These are phyloP conservation scores for Fusarium floridanum DNA, from an alignment of 2,329 filamentous ascomycete genomes.

Conservation along the genomic window DNA sequence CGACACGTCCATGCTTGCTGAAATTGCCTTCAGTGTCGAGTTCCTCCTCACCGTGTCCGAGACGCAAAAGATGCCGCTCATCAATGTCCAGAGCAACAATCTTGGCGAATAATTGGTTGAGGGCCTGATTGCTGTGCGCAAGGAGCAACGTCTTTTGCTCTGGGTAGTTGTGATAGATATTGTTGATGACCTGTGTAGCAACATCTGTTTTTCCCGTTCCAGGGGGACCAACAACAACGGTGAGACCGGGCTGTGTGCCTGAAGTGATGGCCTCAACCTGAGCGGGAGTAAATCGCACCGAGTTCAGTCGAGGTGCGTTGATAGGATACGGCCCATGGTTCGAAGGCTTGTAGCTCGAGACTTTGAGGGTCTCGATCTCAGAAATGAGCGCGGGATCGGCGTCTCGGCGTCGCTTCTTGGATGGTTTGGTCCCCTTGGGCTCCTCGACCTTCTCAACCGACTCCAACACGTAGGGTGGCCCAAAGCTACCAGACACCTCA, in stretches of 20 bases:
- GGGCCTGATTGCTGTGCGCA: slow-evolving; percentile 96
- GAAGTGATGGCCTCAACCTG: slow-evolving; percentile 95
- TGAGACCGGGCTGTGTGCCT: slow-evolving; percentile 93
- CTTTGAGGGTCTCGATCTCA: slow-evolving; percentile 77
- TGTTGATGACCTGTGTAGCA: slow-evolving; percentile 97
- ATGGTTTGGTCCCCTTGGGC: slow-evolving; percentile 67
- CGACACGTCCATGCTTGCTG: slow-evolving; percentile 93
- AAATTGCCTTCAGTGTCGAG: slow-evolving; percentile 88
- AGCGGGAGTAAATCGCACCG: slow-evolving; percentile 88
- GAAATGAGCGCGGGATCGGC: slow-evolving; percentile 74
- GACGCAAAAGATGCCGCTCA: slow-evolving; percentile 88
- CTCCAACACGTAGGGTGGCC: slow-evolving; percentile 89
- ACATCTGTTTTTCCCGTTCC: slow-evolving; percentile 99
- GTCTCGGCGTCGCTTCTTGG: slow-evolving; percentile 90
- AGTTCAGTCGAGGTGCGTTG: slow-evolving; percentile 85
- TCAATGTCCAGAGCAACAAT: slow-evolving; percentile 98
- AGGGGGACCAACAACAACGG: slow-evolving; percentile 92
- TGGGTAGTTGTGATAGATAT: slow-evolving; percentile 98
- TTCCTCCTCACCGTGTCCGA: slow-evolving; percentile 96
- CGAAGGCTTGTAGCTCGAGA: slow-evolving; percentile 89
- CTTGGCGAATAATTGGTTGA: slow-evolving; percentile 98
- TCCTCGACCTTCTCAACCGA: slow-evolving; percentile 68
- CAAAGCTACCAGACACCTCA: slow-evolving; percentile 78
- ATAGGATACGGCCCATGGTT: slow-evolving; percentile 92
- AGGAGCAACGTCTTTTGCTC: slow-evolving; percentile 91